Conservation (phyloP, 2,329 filamentous ascomycete species). For the Penicillium brasilianum region DNA sequence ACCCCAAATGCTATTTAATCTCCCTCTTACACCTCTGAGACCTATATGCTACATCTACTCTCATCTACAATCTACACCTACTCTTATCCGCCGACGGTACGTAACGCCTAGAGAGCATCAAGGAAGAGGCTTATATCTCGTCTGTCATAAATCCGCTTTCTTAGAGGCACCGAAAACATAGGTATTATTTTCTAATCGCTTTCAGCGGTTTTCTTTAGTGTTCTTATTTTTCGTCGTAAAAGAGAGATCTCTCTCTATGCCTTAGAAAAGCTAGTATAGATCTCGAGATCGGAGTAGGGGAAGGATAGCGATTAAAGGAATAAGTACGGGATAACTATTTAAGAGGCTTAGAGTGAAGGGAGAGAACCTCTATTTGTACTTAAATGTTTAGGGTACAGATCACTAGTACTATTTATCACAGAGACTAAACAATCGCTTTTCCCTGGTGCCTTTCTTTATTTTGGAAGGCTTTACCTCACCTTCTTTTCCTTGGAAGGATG, state of each 20-base stretch:
- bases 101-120: background rate
- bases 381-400: too few relatives aligned
- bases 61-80: too few relatives aligned
- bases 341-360: background rate
- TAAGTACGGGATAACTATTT: background rate
- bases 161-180: background rate
- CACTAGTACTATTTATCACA: too few relatives aligned
- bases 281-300: background rate
- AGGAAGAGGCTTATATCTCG: background rate
- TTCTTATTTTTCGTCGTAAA: background rate
- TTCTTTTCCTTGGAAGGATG: too few relatives aligned
- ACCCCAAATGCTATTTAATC: too few relatives aligned
- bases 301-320: background rate
- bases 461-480: too few relatives aligned
- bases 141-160: background rate
- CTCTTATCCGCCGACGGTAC: background rate
- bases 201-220: background rate
- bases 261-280: background rate
- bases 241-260: background rate
- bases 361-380: conserved; percentile 17
- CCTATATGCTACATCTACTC: too few relatives aligned
- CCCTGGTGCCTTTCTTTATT: too few relatives aligned
- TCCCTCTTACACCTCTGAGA: too few relatives aligned
- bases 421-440: too few relatives aligned
- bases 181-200: background rate